phyloP scores from a whole-genome alignment of 352 stramenopile genomes.

The Globisporangium lucens region DNA sequence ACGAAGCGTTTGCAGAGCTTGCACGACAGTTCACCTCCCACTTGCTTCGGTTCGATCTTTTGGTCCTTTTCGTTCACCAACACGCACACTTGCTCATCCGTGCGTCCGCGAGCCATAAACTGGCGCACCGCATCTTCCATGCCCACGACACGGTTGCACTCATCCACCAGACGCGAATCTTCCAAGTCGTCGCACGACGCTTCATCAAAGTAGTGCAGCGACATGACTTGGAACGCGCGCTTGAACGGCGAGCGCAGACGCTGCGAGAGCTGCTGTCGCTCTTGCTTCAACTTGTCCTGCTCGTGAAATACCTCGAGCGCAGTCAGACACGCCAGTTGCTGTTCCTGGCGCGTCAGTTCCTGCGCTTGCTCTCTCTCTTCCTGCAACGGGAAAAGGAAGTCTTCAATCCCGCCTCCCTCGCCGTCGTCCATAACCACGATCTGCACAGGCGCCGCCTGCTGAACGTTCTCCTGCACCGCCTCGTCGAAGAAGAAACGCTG shows the following conservation, averaged over 20 bases:
- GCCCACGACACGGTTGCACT: slow-evolving; percentile 42
- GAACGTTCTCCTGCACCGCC: background rate
- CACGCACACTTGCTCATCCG: slow-evolving; percentile 51
- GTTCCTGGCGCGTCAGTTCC: slow-evolving; percentile 25
- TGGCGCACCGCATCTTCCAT: slow-evolving; percentile 40
- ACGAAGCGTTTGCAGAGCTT: slow-evolving; percentile 78
- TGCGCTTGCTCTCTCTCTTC: background rate
- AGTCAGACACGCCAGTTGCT: slow-evolving; percentile 42
- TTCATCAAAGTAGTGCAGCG: slow-evolving; percentile 38
- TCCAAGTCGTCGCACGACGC: slow-evolving; percentile 51
- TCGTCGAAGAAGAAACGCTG: slow-evolving; percentile 17
- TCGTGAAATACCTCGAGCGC: slow-evolving; percentile 45
- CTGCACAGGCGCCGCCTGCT: slow-evolving; percentile 15
- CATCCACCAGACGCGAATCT: slow-evolving; percentile 22
- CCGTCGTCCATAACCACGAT: slow-evolving; percentile 28
- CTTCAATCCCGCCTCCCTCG: slow-evolving; percentile 19
- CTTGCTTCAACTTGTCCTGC: slow-evolving; percentile 31
- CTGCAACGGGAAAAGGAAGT: background rate
- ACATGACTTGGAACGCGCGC: slow-evolving; percentile 37
- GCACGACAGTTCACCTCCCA: slow-evolving; percentile 46
- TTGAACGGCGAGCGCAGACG: slow-evolving; percentile 38
- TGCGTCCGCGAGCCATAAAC: slow-evolving; percentile 41
- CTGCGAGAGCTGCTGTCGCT: slow-evolving; percentile 27
- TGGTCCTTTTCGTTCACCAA: slow-evolving; percentile 16
- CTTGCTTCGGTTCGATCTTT: slow-evolving; percentile 20